Evolutionary conservation across 495 filamentous ascomycete genomes (phyloP).

Genomic region (Hyaloscypha bicolor): DNA sequence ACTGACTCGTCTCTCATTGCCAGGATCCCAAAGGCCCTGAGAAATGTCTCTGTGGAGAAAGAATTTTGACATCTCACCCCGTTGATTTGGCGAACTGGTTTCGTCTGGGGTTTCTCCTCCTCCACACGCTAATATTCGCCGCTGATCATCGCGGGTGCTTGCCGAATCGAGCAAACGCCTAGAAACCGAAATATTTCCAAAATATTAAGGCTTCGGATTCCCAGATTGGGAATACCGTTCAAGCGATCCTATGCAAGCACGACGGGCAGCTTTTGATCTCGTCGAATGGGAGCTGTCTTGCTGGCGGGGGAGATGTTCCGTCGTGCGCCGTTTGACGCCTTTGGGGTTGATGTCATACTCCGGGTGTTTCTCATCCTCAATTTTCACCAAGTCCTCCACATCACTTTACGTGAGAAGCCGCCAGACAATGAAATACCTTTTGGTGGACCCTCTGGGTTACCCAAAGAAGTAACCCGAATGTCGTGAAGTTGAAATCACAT

Average conservation of each 20-base stretch:
- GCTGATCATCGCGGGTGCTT: not conserved
- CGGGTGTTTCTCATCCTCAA: not conserved
- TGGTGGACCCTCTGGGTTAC: not conserved
- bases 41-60: not conserved
- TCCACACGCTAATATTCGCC: not conserved
- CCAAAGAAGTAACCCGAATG: not conserved
- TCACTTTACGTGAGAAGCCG: not conserved
- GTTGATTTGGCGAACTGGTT: not conserved
- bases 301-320: not conserved
- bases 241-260: not conserved
- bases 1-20: not conserved
- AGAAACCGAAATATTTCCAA: not conserved
- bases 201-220: not conserved
- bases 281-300: not conserved
- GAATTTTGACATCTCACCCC: not conserved
- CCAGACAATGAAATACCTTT: not conserved
- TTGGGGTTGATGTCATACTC: not conserved
- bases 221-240: not conserved
- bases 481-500: not conserved
- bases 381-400: not conserved
- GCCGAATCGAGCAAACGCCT: not conserved
- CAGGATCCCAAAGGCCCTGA: not conserved
- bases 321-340: not conserved
- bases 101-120: not conserved
- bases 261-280: not conserved